These are phyloP conservation scores for Sporothrix dimorphospora DNA, from an alignment of 2,329 filamentous ascomycete species.

Conservation along the genomic window DNA sequence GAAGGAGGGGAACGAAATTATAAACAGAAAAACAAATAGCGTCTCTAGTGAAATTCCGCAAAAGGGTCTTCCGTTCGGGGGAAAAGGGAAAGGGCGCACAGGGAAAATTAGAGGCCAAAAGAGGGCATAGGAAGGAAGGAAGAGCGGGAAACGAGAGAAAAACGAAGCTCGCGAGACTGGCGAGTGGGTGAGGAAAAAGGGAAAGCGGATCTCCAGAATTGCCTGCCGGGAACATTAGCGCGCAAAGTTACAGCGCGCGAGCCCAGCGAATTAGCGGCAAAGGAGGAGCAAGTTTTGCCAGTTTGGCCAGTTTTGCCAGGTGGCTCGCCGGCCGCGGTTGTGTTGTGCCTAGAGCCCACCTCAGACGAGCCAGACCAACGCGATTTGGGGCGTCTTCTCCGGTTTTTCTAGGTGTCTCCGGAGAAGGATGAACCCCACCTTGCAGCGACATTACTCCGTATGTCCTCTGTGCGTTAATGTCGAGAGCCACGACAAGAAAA, in stretches of 20 bases:
- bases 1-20: not conserved
- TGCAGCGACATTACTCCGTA: too few species aligned
- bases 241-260: constrained; percentile 4
- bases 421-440: not conserved
- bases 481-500: not conserved
- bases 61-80: not conserved
- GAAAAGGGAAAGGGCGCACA: constrained; percentile 3
- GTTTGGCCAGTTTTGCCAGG: not conserved
- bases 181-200: not conserved
- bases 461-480: not conserved
- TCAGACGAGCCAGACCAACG: not conserved
- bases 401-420: not conserved
- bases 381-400: not conserved
- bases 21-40: not conserved
- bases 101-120: not conserved
- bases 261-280: constrained; percentile 16
- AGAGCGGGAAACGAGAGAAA: constrained; percentile 2
- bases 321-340: not conserved
- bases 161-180: not conserved
- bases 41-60: not conserved
- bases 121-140: not conserved
- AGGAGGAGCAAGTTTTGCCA: not conserved
- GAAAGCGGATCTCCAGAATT: constrained; percentile 24
- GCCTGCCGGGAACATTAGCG: constrained; percentile 29
- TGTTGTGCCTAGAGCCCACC: not conserved